phyloP scores from a whole-genome alignment of 2,329 filamentous ascomycete genomes.

The Epichloe hybrida region DNA sequence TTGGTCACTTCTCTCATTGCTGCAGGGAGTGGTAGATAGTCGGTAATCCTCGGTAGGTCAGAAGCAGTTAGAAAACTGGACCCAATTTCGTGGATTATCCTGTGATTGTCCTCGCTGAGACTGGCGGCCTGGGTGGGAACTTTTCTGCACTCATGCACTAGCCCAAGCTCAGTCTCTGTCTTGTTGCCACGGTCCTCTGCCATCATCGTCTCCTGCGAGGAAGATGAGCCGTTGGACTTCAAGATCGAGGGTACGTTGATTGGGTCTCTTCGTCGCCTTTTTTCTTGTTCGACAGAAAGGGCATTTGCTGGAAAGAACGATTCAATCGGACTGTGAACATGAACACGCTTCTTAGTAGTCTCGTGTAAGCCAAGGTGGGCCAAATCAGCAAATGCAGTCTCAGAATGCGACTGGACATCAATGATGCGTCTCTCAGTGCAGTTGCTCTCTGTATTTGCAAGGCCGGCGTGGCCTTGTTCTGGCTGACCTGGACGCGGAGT shows the following conservation, averaged over 20 bases:
- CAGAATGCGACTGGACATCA: not conserved
- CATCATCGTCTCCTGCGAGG: slow-evolving; percentile 5
- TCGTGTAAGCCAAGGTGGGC: not conserved
- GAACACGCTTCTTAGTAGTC: slow-evolving; percentile 1
- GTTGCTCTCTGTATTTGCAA: not conserved
- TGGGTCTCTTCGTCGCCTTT: slow-evolving; percentile 17
- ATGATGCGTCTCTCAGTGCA: not conserved
- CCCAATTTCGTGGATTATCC: slow-evolving; percentile 16
- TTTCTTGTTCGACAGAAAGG: slow-evolving; percentile 24
- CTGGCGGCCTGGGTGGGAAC: slow-evolving; percentile 5
- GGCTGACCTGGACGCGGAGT: not conserved
- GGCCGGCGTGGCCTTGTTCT: not conserved
- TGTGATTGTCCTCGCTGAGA: slow-evolving; percentile 5
- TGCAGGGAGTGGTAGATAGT: not conserved
- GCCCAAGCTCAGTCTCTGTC: slow-evolving; percentile 8
- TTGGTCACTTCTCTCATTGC: not conserved
- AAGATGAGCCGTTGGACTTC: slow-evolving; percentile 10
- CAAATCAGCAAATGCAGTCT: not conserved
- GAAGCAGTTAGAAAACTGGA: slow-evolving; percentile 10
- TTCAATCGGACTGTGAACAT: slow-evolving; percentile 7
- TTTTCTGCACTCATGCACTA: slow-evolving; percentile 12
- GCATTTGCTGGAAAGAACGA: slow-evolving; percentile 12
- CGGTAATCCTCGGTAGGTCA: slow-evolving; percentile 3
- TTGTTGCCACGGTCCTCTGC: slow-evolving; percentile 1
- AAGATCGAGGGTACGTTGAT: slow-evolving; percentile 21